Evolutionary conservation across 2,329 filamentous ascomycete genomes (phyloP).

Genomic region (Xylariaceae sp.): DNA sequence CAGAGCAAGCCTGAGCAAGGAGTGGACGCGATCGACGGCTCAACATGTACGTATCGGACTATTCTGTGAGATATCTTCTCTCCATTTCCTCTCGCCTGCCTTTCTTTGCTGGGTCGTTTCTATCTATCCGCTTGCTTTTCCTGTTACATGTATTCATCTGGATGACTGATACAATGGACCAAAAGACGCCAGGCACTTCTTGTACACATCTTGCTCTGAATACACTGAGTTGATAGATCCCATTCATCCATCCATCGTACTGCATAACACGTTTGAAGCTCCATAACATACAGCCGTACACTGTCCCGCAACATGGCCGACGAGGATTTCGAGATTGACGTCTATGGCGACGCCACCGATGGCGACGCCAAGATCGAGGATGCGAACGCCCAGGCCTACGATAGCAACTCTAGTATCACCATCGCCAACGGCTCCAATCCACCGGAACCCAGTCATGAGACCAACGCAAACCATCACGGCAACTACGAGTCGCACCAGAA

Average conservation of each 20-base stretch:
- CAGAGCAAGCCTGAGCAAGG: constrained; percentile 18
- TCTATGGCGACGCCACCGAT: constrained; percentile 59
- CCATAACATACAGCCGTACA: constrained; percentile 29
- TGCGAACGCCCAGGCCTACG: constrained; percentile 38
- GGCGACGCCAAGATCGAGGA: constrained; percentile 36
- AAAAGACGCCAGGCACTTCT: constrained; percentile 37
- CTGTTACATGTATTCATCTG: constrained; percentile 27
- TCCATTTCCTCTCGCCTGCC: constrained; percentile 34
- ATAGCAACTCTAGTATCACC: constrained; percentile 39
- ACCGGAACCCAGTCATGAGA: constrained; percentile 22
- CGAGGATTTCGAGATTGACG: constrained; percentile 69
- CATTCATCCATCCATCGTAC: constrained; percentile 24
- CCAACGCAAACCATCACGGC: constrained; percentile 38
- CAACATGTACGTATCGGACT: constrained; percentile 55
- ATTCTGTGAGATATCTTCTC: constrained; percentile 38
- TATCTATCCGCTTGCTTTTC: constrained; percentile 9
- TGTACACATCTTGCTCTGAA: constrained; percentile 39
- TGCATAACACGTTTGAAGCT: constrained; percentile 31
- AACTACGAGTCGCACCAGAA: constrained; percentile 37
- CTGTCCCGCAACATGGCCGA: constrained; percentile 54
- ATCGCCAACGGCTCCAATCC: constrained; percentile 36
- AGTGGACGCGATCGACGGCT: constrained; percentile 23
- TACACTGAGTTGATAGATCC: constrained; percentile 36
- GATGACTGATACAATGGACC: constrained; percentile 36
- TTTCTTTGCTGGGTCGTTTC: constrained; percentile 14